Conservation (phyloP, 2,329 filamentous ascomycete species). For the Graphilbum fragrans region DNA sequence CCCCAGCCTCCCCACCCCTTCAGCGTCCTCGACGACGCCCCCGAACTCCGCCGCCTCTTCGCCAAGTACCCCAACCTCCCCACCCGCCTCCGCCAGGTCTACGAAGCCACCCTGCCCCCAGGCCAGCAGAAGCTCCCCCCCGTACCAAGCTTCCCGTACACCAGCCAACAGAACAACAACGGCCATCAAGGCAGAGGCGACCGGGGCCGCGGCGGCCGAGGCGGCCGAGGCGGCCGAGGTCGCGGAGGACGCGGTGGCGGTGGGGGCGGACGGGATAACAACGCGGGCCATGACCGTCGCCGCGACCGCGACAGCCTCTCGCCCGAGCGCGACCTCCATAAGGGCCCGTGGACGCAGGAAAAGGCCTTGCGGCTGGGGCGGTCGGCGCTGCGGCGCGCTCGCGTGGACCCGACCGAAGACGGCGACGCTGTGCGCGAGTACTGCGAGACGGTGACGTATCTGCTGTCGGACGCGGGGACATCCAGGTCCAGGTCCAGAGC, state of each 20-base stretch:
- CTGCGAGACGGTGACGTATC: constrained; percentile 39
- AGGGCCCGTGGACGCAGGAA: constrained; percentile 44
- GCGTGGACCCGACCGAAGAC: constrained; percentile 36
- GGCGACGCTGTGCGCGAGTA: constrained; percentile 51
- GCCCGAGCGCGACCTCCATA: background rate
- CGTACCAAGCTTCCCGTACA: too few species aligned
- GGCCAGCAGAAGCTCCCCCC: background rate
- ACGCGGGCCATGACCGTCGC: background rate
- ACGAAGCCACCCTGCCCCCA: constrained; percentile 37
- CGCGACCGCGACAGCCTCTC: background rate
- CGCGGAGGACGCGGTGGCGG: background rate
- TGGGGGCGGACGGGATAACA: background rate
- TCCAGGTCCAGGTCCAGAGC: too few species aligned
- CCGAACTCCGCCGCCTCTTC: constrained; percentile 38
- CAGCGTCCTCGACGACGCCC: constrained; percentile 34
- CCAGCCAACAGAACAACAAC: too few species aligned
- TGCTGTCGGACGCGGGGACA: constrained; percentile 23
- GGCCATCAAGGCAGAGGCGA: too few species aligned
- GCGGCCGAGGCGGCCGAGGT: background rate
- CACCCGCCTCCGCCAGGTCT: constrained; percentile 33
- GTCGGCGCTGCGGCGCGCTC: constrained; percentile 36
- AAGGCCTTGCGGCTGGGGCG: constrained; percentile 44
- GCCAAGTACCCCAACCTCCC: constrained; percentile 37
- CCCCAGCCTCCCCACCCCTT: constrained; percentile 28
- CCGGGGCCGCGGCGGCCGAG: background rate